Evolutionary conservation across 129 eudicot species (phyloP), one percentile per base, ranked within the genome.

Genomic region (Artemisia tridentata): DNA sequence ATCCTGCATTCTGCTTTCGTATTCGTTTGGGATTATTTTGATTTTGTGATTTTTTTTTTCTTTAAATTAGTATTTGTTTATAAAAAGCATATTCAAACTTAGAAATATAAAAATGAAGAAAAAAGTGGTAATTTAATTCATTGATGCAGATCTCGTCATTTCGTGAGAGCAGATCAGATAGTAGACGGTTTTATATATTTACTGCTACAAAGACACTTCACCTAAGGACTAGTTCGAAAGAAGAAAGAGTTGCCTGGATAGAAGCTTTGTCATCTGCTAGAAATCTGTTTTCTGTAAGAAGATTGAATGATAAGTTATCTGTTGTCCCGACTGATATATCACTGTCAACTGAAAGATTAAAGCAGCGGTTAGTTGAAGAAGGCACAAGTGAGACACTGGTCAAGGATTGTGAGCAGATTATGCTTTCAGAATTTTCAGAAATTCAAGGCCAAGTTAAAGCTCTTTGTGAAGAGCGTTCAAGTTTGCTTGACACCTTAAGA

Each of bases 151-250:
- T 88, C 45, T 88, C 97, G 16, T 88, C 92, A 6, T 88, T 88
- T 84, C 84, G 97, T 12, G 90, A 84, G 76, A 91, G 97, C 74
- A 88, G 80, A 66, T 86, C 97, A 1, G 97, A 91, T 56, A 85
- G 86, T 49, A 80, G 87, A 75, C 74, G 90, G 43, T 86, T 91
- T 73, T 91, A 88, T 80, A 82, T 91, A 80, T 91, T 91, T 75
- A 88, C 97, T 15, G 96, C 92, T 47, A 86, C 97, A 18, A 91
- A 91, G 84, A 88, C 96, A 3, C 96, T 91, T 82, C 96, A 91
- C 63, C 75, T 91, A 57, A 71, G 96, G 80, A 84, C 96, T 63
- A 77, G 83, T 78, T 82, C 83, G 34, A 84, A 80, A 72, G 81
- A 76, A 68, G 96, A 91, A 60, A 82, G 97, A 78, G 88, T 53